These are phyloP conservation scores for Psidium friedrichsthalianum DNA, from an alignment of 345 rosid species.

Conservation along the genomic window DNA sequence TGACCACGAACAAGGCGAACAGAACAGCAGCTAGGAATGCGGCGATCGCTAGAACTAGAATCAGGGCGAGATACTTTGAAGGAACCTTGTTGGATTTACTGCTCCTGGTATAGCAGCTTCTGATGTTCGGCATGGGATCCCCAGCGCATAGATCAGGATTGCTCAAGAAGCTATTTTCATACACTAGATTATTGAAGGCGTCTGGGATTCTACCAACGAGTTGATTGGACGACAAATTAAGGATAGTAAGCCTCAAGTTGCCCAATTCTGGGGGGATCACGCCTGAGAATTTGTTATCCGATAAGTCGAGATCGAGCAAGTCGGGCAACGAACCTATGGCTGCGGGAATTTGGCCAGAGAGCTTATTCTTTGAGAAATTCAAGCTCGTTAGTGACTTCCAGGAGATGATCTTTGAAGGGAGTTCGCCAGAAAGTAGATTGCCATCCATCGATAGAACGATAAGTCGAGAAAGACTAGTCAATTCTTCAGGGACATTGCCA, in stretches of 20 bases:
- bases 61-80: constrained; percentile 32
- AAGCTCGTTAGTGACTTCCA: constrained; percentile 47
- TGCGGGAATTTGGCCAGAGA: constrained; percentile 61
- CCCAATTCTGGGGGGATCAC: constrained; percentile 54
- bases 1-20: constrained; percentile 24
- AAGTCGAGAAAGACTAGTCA: constrained; percentile 44
- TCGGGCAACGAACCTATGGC: constrained; percentile 49
- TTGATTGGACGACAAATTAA: constrained; percentile 62
- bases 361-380: constrained; percentile 46
- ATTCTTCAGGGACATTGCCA: constrained; percentile 43
- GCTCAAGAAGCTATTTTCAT: constrained; percentile 55
- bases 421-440: constrained; percentile 52
- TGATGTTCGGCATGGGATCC: constrained; percentile 35
- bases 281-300: constrained; percentile 62
- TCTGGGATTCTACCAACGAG: constrained; percentile 57
- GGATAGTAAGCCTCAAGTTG: constrained; percentile 21
- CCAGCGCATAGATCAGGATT: constrained; percentile 56
- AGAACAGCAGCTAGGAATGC: constrained; percentile 16
- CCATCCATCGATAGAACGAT: constrained; percentile 34
- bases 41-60: constrained; percentile 24
- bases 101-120: constrained; percentile 27
- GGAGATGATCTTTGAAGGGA: constrained; percentile 51
- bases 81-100: constrained; percentile 20
- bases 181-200: constrained; percentile 46
- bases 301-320: constrained; percentile 44